phyloP scores from a whole-genome alignment of 2,329 filamentous ascomycete species.

The Claviceps pazoutovae region DNA sequence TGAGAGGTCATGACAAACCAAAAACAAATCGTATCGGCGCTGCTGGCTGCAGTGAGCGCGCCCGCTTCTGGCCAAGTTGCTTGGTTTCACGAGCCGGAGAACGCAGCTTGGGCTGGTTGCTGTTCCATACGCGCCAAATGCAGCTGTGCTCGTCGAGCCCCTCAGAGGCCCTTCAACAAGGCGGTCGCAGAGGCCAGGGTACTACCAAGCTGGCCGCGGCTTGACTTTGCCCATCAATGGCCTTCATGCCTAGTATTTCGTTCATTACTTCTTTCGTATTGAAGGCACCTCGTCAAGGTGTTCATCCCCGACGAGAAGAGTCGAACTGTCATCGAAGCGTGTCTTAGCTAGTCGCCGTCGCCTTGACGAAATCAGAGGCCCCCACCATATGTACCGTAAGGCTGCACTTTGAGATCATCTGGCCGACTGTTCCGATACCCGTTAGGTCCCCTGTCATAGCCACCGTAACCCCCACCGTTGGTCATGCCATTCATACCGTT shows the following conservation, averaged over 20 bases:
- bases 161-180: slow-evolving; percentile 50
- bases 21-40: slow-evolving; percentile 33
- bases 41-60: slow-evolving; percentile 17
- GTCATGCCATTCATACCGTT: slow-evolving; percentile 19
- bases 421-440: slow-evolving; percentile 28
- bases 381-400: slow-evolving; percentile 9
- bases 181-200: slow-evolving; percentile 48
- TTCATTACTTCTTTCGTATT: slow-evolving; percentile 49
- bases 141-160: slow-evolving; percentile 33
- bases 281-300: slow-evolving; percentile 54
- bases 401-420: slow-evolving; percentile 35
- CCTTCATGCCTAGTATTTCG: slow-evolving; percentile 58
- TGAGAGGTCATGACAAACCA: slow-evolving; percentile 9
- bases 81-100: slow-evolving; percentile 66
- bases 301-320: slow-evolving; percentile 68
- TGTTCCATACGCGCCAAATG: slow-evolving; percentile 50
- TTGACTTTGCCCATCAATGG: slow-evolving; percentile 52
- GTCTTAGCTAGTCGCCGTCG: slow-evolving; percentile 30
- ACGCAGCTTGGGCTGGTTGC: slow-evolving; percentile 69
- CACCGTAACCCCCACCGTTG: slow-evolving; percentile 24
- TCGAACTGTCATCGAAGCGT: slow-evolving; percentile 67
- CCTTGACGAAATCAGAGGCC: slow-evolving; percentile 5
- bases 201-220: slow-evolving; percentile 32
- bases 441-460: slow-evolving; percentile 25
- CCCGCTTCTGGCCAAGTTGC: slow-evolving; percentile 42